These are phyloP conservation scores for Aspergillus ostianus DNA, from an alignment of 495 filamentous ascomycete genomes.

Conservation along the genomic window DNA sequence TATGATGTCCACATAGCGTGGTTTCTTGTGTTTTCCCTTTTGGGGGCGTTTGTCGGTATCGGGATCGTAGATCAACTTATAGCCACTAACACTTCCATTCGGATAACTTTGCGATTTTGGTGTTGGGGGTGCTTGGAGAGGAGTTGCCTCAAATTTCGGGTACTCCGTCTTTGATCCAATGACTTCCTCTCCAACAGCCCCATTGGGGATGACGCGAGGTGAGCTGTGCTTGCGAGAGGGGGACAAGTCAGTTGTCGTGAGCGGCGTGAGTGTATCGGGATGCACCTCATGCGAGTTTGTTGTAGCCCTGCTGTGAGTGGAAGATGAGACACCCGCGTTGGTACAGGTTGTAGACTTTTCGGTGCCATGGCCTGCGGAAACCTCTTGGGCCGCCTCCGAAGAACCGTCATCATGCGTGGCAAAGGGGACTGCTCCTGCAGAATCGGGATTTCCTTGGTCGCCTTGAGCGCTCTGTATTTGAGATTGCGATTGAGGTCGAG, in stretches of 20 bases:
- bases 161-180: slow-evolving; percentile 17
- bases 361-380: slow-evolving; percentile 37
- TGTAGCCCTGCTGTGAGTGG: slow-evolving; percentile 26
- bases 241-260: slow-evolving; percentile 77
- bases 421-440: neutral
- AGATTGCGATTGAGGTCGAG: slow-evolving; percentile 31
- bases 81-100: slow-evolving; percentile 62
- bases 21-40: slow-evolving; percentile 67
- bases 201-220: slow-evolving; percentile 32
- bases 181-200: slow-evolving; percentile 17
- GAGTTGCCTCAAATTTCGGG: slow-evolving; percentile 41
- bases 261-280: slow-evolving; percentile 66
- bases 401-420: slow-evolving; percentile 7
- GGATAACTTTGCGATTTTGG: slow-evolving; percentile 60
- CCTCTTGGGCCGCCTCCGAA: slow-evolving; percentile 12
- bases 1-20: slow-evolving; percentile 70
- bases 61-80: slow-evolving; percentile 73
- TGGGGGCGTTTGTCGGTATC: slow-evolving; percentile 60
- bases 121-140: slow-evolving; percentile 49
- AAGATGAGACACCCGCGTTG: slow-evolving; percentile 54
- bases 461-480: slow-evolving; percentile 23
- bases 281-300: slow-evolving; percentile 48
- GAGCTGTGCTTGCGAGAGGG: slow-evolving; percentile 60
- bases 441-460: slow-evolving; percentile 4
- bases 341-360: slow-evolving; percentile 66